Conservation (phyloP, 1,139 yeast genomes). For the Pichia sp. region DNA sequence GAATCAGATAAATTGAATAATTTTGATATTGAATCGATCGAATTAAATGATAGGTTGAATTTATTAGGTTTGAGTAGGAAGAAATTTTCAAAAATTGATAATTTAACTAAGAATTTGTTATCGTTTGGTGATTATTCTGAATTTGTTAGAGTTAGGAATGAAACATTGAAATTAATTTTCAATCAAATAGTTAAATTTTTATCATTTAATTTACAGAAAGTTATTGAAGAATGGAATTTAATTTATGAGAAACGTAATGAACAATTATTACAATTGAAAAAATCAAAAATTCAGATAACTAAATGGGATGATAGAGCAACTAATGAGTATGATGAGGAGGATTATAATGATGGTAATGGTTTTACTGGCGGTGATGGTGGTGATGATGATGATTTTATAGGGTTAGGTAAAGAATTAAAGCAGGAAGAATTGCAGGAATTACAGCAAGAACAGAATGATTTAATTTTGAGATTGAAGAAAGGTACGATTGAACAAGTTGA, state of each 20-base stretch:
- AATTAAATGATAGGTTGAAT: conserved; percentile 2
- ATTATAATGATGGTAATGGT: background rate
- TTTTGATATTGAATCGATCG: conserved; percentile 5
- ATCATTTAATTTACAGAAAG: conserved; percentile 20
- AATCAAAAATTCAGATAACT: conserved; percentile 13
- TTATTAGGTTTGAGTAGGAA: conserved; percentile 3
- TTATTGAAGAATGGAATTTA: conserved; percentile 21
- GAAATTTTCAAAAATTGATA: conserved; percentile 9
- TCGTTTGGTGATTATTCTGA: conserved; percentile 27
- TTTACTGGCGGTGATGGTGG: background rate
- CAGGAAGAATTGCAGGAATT: conserved; percentile 58
- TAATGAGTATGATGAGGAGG: background rate
- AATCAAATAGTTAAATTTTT: conserved; percentile 22
- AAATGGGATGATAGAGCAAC: background rate
- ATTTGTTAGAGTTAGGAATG: conserved; percentile 15
- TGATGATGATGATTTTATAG: conserved; percentile 16
- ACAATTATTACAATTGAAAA: conserved; percentile 23
- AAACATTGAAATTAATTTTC: conserved; percentile 21
- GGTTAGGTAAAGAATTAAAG: conserved; percentile 14
- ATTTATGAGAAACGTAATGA: conserved; percentile 24
- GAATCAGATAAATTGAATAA: background rate
- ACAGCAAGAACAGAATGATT: conserved; percentile 63
- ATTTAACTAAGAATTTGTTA: conserved; percentile 21
- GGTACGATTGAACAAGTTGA: conserved; percentile 65
- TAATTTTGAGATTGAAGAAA: conserved; percentile 53